A percentile compares a stretch with the other conserved stretches of the same genome.
Evolutionary conservation across 441 rosid genomes (phyloP).

Genomic region (Adansonia gregorii): DNA sequence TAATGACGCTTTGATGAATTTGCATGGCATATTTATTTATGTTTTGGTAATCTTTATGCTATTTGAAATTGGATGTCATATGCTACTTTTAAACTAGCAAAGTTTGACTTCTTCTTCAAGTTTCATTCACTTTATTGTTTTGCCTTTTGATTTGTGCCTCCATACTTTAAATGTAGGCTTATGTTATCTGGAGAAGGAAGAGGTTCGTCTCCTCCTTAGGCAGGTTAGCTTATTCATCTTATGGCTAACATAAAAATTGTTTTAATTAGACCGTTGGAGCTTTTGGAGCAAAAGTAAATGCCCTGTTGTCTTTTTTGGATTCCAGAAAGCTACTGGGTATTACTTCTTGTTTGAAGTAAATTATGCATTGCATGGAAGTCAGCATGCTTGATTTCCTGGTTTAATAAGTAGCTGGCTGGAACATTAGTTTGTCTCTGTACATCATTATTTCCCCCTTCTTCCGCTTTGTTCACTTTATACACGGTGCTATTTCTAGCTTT

Average conservation of each 20-base stretch:
- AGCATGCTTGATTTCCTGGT: neutral
- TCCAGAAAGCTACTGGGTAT: neutral
- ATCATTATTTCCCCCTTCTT: neutral
- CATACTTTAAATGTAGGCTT: slow-evolving; percentile 53
- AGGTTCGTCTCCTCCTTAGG: slow-evolving; percentile 84
- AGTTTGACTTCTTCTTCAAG: slow-evolving; percentile 23
- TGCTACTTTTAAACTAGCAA: slow-evolving; percentile 18
- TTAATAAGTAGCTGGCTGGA: neutral
- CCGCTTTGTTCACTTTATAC: neutral
- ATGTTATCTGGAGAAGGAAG: slow-evolving; percentile 92
- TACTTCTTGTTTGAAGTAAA: slow-evolving; percentile 3
- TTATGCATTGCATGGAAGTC: neutral
- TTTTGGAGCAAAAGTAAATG: slow-evolving; percentile 3
- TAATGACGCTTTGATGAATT: too few relatives aligned
- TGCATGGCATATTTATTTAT: neutral
- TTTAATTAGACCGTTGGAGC: neutral
- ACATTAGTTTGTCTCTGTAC: neutral
- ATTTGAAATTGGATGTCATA: slow-evolving; percentile 19
- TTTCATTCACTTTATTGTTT: slow-evolving; percentile 18
- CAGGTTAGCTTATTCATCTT: slow-evolving; percentile 58
- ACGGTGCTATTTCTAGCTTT: neutral
- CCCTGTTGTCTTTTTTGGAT: slow-evolving; percentile 12
- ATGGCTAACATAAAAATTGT: slow-evolving; percentile 1
- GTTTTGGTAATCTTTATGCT: slow-evolving; percentile 24
- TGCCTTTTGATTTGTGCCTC: slow-evolving; percentile 20